Evolutionary conservation across 164 flowering plant genomes (phyloP), one percentile per base, ranked within the genome.

Genomic region (Stephania cephalantha): DNA sequence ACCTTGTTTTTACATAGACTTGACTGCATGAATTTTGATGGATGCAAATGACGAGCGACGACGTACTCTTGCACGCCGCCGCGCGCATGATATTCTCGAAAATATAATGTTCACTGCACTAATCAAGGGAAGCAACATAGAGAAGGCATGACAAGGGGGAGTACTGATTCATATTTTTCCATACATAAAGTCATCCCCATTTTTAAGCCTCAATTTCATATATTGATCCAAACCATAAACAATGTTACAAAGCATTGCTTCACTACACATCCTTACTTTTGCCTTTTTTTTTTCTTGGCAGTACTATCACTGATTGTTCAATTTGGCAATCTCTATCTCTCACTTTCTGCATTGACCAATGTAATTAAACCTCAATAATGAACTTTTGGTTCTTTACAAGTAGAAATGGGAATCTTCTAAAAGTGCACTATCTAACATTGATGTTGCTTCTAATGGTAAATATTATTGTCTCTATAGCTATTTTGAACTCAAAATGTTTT

Each of bases 121-220:
- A 35, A 35, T n/a, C 46, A 69, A 69, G 13, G 44, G 44, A 9
- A 17, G 25, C 68, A 45, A 61, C 77, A 78, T 15, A 75, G 31
- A 72, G 67, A 68, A 65, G 61, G 78, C 76, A 79, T 79, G 81
- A 79, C 15, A 22, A 63, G 50, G 50, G 31, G 68, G 78, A 25
- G 63, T 9, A 25, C 61, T 6, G 17, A 6, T 25, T 25, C 25
- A 25, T 25, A 25, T 25, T 25, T 25, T 25, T 25, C 25, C 25
- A 25, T 25, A 25, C 10, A 22, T 9, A 20, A 20, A 22, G 70
- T 3, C 42, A 70, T 64, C 61, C 48, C 71, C 82, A 77, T 73
- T 74, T 74, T 74, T 50, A 46, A 70, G 53, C 77, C 82, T 68
- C 74, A 63, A 73, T 80, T 74, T 52, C 79, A 48, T 66, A 29